Conservation (phyloP, 768 basidiomycete species). For the Gloeophyllum trabeum region DNA sequence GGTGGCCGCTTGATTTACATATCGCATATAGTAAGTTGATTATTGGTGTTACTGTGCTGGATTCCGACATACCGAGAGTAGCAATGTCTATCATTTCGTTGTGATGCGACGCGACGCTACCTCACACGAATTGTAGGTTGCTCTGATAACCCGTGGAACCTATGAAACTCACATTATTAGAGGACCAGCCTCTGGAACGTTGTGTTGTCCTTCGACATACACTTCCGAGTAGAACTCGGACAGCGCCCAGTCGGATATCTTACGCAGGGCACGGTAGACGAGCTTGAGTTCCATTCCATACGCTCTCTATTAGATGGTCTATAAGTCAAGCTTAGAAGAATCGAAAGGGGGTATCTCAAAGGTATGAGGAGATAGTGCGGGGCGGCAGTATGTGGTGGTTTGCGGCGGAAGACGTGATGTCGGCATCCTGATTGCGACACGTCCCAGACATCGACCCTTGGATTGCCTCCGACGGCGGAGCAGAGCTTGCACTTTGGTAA, state of each 20-base stretch:
- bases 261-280: slow-evolving; percentile 46
- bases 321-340: no score
- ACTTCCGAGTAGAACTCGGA: slow-evolving; percentile 52
- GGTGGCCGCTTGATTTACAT: slow-evolving; percentile 27
- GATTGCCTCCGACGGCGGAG: no score
- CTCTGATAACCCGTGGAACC: not conserved
- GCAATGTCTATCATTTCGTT: slow-evolving; percentile 62
- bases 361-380: no score
- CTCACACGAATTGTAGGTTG: not conserved
- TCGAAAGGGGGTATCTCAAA: no score
- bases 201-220: slow-evolving; percentile 42
- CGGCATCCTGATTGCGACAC: no score
- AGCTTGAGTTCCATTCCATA: slow-evolving; percentile 34
- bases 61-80: slow-evolving; percentile 22
- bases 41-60: not conserved
- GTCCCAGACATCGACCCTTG: no score
- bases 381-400: no score
- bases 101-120: slow-evolving; percentile 48
- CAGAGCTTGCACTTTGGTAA: no score
- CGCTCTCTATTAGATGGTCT: no score
- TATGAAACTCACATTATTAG: slow-evolving; percentile 39
- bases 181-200: slow-evolving; percentile 43
- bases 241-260: slow-evolving; percentile 51
- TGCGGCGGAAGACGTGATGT: no score
- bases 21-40: not conserved